Evolutionary conservation across 2,329 filamentous ascomycete species (phyloP), one percentile per base, ranked within the genome.

Genomic region (Fusarium coffeatum): DNA sequence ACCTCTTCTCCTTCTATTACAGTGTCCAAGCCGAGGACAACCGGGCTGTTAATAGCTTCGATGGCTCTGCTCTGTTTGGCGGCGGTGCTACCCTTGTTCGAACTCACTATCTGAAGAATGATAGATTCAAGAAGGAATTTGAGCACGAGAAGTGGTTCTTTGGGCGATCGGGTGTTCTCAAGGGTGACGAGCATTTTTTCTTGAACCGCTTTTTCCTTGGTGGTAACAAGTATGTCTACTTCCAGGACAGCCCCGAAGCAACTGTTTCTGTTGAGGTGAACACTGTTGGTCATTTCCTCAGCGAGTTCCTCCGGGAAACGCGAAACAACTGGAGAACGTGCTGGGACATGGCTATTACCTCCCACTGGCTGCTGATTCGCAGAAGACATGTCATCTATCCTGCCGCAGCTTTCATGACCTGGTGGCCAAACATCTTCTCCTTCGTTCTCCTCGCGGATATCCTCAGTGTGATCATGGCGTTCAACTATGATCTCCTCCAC

Each of bases 161-260:
- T 50, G 50, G 46, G 7, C 48, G 23, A 25, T 30, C 23, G 8
- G 72, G 69, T 12, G 49, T 43, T 7, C 54, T 69, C 12, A 56
- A 40, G 15, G 55, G 48, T 12, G 71, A 66, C 2, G 72, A 72
- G 11, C 46, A 74, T 27, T 45, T 51, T 6, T 74, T 61, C 42
- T 55, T 72, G 5, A 63, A 58, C 11, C 56, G 51, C 0, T 65
- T 64, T 30, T 40, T 72, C 5, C 40, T 72, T 2, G n/a, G n/a
- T 12, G 23, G 34, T 22, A 51, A 18, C n/a, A 68, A 40, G 50
- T 8, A 10, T 9, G 27, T 72, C 28, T 12, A n/a, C 4, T 57
- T 69, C 15, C 69, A 72, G 16, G 60, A 69, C 25, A 56, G 32
- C 1, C 42, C 40, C 1, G 43, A 64, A 2, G 34, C 46, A 1